Percentiles rank a stretch among this genome's conserved stretches.
These are phyloP conservation scores for Vitellaria paradoxa DNA, from an alignment of 179 eudicot species.

Conservation along the genomic window DNA sequence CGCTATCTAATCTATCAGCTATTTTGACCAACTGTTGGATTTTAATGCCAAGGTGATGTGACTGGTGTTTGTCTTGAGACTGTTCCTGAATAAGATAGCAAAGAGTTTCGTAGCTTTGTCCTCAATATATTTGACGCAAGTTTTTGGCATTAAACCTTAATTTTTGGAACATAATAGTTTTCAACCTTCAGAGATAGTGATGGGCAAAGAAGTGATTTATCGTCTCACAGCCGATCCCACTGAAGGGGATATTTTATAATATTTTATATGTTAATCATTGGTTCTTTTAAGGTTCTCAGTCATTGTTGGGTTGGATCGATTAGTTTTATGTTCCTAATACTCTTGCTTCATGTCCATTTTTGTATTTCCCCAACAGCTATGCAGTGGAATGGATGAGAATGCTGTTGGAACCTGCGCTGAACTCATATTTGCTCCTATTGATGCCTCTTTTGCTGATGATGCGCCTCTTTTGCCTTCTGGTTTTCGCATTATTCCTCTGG, in stretches of 20 bases:
- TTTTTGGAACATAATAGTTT: no score
- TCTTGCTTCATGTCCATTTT: background rate
- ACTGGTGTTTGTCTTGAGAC: no score
- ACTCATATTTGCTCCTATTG: constrained; percentile 96
- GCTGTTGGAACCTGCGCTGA: constrained; percentile 92
- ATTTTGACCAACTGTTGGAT: no score
- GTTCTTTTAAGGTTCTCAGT: background rate
- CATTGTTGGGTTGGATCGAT: background rate
- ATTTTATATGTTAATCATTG: background rate
- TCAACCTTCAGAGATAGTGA: background rate
- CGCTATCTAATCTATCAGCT: no score
- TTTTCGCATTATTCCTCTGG: constrained; percentile 93
- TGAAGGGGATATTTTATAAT: background rate
- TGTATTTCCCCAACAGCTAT: constrained; percentile 50
- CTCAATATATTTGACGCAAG: background rate
- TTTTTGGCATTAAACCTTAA: background rate
- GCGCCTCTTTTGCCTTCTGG: constrained; percentile 98
- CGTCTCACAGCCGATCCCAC: background rate
- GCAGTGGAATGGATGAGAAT: constrained; percentile 95
- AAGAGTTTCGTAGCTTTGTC: no score
- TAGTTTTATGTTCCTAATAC: background rate
- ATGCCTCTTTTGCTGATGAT: constrained; percentile 95
- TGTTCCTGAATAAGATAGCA: no score
- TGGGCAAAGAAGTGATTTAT: background rate
- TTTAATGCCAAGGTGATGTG: no score